These are phyloP conservation scores for Lophiotrema nucula DNA, from an alignment of 495 filamentous ascomycete genomes.

Conservation along the genomic window DNA sequence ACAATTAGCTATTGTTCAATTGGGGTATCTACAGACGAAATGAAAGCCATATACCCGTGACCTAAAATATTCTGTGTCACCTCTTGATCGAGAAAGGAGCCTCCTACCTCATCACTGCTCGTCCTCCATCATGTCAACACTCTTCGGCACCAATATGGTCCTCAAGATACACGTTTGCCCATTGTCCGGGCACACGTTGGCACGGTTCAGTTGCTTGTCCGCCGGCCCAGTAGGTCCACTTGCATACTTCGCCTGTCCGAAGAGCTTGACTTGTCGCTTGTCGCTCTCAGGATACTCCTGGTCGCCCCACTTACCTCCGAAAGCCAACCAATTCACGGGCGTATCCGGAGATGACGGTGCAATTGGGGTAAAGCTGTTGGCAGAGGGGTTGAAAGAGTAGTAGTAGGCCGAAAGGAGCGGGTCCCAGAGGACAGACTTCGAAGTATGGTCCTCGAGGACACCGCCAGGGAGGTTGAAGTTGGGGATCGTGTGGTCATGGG, in stretches of 20 bases:
- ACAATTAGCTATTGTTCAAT: no score
- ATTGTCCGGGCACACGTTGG: slow-evolving; percentile 33
- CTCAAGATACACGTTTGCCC: slow-evolving; percentile 27
- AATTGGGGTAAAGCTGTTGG: slow-evolving; percentile 47
- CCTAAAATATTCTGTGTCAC: no score
- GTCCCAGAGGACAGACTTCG: slow-evolving; percentile 49
- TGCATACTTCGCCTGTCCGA: slow-evolving; percentile 23
- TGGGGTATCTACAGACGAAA: no score
- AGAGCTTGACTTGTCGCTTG: slow-evolving; percentile 22
- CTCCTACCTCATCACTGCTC: not conserved
- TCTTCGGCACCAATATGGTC: slow-evolving; percentile 26
- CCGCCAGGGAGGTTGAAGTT: slow-evolving; percentile 32
- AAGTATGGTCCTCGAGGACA: slow-evolving; percentile 26
- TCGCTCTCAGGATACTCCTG: slow-evolving; percentile 51
- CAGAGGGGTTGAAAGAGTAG: slow-evolving; percentile 49
- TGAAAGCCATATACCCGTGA: no score
- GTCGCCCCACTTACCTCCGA: slow-evolving; percentile 59
- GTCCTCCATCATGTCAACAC: slow-evolving; percentile 6
- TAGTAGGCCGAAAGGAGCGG: slow-evolving; percentile 51
- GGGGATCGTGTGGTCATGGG: slow-evolving; percentile 36
- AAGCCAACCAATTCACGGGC: slow-evolving; percentile 54
- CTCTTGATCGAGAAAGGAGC: no score
- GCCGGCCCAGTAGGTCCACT: slow-evolving; percentile 32
- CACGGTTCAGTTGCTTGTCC: slow-evolving; percentile 32
- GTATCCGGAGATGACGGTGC: slow-evolving; percentile 20